These are phyloP conservation scores for Raddia distichophylla DNA, from an alignment of 176 grass and related monocot genomes.

Conservation along the genomic window DNA sequence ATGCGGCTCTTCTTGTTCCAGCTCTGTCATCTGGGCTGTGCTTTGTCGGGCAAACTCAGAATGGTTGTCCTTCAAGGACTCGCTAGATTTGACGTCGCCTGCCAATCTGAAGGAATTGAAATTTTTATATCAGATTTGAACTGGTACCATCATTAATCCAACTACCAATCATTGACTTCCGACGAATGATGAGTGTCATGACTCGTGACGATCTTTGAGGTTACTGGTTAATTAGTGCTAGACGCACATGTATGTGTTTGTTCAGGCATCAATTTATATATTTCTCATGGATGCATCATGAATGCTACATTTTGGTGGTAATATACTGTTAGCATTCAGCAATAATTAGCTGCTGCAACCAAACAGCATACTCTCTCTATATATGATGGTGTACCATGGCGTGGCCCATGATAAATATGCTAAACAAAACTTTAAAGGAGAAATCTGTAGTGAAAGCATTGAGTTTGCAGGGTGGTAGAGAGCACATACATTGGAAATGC, in stretches of 20 bases:
- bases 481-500: conserved; percentile 78
- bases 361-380: background rate
- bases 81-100: conserved; percentile 30
- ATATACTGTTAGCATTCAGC: background rate
- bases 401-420: background rate
- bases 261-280: background rate
- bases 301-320: background rate
- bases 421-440: background rate
- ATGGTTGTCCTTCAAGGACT: conserved; percentile 30
- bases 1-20: background rate
- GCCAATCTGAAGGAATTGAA: conserved; percentile 48
- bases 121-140: background rate
- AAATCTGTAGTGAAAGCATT: conserved; percentile 6
- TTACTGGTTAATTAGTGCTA: background rate
- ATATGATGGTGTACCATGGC: background rate
- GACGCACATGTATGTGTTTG: background rate
- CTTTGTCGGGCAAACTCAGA: conserved; percentile 31
- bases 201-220: background rate
- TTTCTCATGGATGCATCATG: background rate
- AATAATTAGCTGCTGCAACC: background rate
- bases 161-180: background rate
- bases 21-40: conserved; percentile 18
- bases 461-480: conserved; percentile 26
- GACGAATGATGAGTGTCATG: background rate
- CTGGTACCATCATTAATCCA: background rate